phyloP scores from a whole-genome alignment of 352 stramenopile genomes.

The Phytopythium kandeliae region DNA sequence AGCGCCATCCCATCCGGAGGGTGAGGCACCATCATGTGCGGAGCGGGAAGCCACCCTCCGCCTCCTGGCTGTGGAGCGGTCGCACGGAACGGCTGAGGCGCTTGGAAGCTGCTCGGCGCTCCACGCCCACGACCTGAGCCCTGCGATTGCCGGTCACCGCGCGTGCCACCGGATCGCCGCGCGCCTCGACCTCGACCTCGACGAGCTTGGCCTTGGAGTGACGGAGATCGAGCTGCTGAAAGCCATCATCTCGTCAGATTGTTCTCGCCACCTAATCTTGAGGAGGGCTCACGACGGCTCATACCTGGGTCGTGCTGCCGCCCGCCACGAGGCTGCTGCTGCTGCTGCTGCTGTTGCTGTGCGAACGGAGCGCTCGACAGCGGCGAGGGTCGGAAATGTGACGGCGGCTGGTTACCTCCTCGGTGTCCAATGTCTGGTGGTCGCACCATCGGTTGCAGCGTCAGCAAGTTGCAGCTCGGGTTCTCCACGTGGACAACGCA shows the following conservation, averaged over 20 bases:
- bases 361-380: not conserved
- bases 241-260: not conserved
- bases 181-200: slow-evolving; percentile 20
- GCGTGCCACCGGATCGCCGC: slow-evolving; percentile 13
- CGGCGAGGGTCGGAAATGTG: not conserved
- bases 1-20: no score
- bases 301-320: slow-evolving; percentile 1
- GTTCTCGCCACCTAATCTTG: not conserved
- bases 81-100: slow-evolving; percentile 1
- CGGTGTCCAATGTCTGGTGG: slow-evolving; percentile 10
- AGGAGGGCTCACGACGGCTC: not conserved
- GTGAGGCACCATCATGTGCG: not conserved
- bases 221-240: not conserved
- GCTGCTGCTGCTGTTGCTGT: not conserved
- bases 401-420: slow-evolving; percentile 1
- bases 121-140: slow-evolving; percentile 17
- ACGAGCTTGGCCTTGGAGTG: slow-evolving; percentile 8
- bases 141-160: slow-evolving; percentile 25
- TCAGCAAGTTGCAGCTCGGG: slow-evolving; percentile 70
- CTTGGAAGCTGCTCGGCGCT: not conserved
- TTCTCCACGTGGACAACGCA: slow-evolving; percentile 85
- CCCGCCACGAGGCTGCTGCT: not conserved
- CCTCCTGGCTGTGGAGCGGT: not conserved
- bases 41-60: not conserved
- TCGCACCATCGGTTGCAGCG: slow-evolving; percentile 51